Base-by-base conservation (phyloP, 805 yeast genomes). In the Sugiyamaella americana region DNA sequence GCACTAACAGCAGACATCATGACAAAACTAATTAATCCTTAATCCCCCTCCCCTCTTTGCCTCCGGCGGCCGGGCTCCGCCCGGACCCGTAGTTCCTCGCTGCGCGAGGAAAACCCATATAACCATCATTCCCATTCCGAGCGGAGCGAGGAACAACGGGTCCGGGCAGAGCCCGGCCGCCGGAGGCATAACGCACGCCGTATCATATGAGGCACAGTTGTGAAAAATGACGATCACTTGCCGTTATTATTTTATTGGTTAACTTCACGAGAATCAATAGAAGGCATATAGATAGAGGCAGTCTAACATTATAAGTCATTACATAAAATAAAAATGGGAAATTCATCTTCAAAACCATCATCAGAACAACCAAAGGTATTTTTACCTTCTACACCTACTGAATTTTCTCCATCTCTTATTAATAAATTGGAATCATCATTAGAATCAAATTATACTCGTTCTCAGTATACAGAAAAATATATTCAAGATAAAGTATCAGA, bases 401-500 rank as follows among this genome's bases (percentile, higher is more conserved):
- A 57, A 47, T 61, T 66, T 38, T 62, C 66, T 20, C 55, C 55
- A 32, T 51, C 54, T 16, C 56, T 67, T 39, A 51, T 62, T 26
- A 53, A 48, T 37, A 61, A 60, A 36, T 60, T 67, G 34, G 67
- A 63, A 41, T 51, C 62, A 36, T 39, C 55, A 21, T 52, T 64
- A 20, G 63, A 60, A 45, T 50, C 35, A 16, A 69, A 67, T 50
- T 61, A 59, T 49, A 60, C 68, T 18, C 66, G 71, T 37, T 44
- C 56, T 19, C 67, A 65, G 40, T 56, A 54, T 45, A 38, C 59
- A 5, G 63, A 61, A 17, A 58, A 59, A 49, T 52, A 58, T 46
- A 58, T 67, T 43, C 69, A 67, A 54, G 64, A 63, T 13, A 51
- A 52, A 44, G 68, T 67, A 5, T 48, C 64, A 10, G 56, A 57